Percentiles rank a stretch among this genome's conserved stretches.
These are phyloP conservation scores for Teunomyces cretensis DNA, from an alignment of 805 yeast genomes.

Conservation along the genomic window DNA sequence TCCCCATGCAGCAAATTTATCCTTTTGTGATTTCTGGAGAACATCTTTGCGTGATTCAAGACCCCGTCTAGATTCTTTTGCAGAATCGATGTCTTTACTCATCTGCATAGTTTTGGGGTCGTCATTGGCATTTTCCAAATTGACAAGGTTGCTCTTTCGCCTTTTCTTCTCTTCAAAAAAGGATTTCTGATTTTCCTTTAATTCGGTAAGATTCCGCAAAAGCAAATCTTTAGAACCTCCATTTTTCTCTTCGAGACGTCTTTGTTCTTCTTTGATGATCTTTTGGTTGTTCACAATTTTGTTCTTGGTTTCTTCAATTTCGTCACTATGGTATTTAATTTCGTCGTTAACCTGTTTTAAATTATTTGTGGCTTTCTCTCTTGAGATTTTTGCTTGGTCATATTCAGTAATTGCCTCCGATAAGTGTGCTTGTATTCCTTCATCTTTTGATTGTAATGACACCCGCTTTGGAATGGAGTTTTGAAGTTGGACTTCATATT, in stretches of 20 bases:
- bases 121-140: conserved; percentile 8
- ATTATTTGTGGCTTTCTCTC: conserved; percentile 31
- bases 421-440: conserved; percentile 2
- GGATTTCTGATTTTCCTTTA: conserved; percentile 19
- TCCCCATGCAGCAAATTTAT: conserved; percentile 54
- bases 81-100: conserved; percentile 8
- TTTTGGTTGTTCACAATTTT: conserved; percentile 13
- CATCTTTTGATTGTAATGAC: background rate
- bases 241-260: conserved; percentile 37
- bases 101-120: background rate
- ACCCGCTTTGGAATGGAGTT: background rate
- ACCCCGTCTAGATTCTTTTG: conserved; percentile 1
- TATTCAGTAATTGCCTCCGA: conserved; percentile 1
- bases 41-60: conserved; percentile 11
- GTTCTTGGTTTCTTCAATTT: conserved; percentile 11
- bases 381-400: conserved; percentile 38
- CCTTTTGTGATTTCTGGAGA: conserved; percentile 21
- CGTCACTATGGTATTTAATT: conserved; percentile 15
- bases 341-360: conserved; percentile 12
- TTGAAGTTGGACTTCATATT: background rate
- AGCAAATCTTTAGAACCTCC: conserved; percentile 45
- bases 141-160: conserved; percentile 11
- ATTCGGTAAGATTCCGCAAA: conserved; percentile 16
- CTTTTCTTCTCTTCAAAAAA: conserved; percentile 13
- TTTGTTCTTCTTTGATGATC: conserved; percentile 33